Evolutionary conservation across 257 asterid genomes (phyloP).

Genomic region (Mitragyna speciosa): DNA sequence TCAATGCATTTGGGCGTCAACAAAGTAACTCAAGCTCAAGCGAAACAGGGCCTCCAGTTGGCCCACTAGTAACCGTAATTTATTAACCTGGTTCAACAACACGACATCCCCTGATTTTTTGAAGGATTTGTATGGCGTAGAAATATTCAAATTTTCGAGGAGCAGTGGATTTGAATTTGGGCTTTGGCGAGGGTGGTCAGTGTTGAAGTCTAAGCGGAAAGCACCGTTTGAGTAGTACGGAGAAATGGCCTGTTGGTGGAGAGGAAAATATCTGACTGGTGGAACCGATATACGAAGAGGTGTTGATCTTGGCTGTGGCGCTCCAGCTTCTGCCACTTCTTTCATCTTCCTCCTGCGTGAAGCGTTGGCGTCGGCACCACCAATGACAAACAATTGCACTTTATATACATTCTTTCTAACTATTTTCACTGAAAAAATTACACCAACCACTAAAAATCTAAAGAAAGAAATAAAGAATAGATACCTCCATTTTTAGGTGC

Average conservation of each 20-base stretch:
- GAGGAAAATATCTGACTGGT: neutral
- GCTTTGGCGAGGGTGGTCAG: neutral
- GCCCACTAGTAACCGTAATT: too few relatives aligned
- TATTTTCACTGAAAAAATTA: neutral
- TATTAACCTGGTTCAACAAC: too few relatives aligned
- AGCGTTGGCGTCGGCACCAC: slow-evolving; percentile 8
- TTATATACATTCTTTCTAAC: neutral
- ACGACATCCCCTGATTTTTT: too few relatives aligned
- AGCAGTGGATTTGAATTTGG: neutral
- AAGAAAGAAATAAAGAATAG: neutral
- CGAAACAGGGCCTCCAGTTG: too few relatives aligned
- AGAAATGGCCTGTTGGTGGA: neutral
- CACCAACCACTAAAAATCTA: neutral
- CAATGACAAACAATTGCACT: neutral
- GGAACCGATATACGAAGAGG: neutral
- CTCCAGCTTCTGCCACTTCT: slow-evolving; percentile 11
- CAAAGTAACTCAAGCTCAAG: too few relatives aligned
- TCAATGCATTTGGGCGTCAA: too few relatives aligned
- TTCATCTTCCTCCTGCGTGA: slow-evolving; percentile 42
- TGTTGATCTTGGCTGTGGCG: neutral
- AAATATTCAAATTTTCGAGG: neutral
- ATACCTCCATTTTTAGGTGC: neutral
- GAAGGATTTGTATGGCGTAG: slow-evolving; percentile 11
- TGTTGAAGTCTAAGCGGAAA: slow-evolving; percentile 6
- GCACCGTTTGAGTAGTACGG: neutral